Evolutionary conservation across 495 filamentous ascomycete genomes (phyloP), one percentile per base, ranked within the genome.

Genomic region (Penicillium salamii): DNA sequence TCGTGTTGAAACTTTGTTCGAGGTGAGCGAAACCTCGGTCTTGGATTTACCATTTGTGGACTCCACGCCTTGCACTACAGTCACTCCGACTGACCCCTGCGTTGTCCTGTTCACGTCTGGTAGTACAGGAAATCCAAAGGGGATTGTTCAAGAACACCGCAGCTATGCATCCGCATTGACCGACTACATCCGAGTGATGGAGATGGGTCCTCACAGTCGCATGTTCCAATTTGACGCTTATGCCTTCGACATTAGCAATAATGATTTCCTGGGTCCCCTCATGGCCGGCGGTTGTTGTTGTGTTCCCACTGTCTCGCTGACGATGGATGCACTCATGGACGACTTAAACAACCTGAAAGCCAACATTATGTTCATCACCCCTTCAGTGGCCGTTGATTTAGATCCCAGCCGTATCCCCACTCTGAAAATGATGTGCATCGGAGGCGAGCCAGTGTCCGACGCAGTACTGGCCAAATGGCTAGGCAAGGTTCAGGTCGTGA

Each of bases 121-220:
- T 5, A 69, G 62, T 14, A 78, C 74, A 0, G 73, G 73, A 1
- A 66, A 55, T 4, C 74, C 74, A 7, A 78, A 78, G 49, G 79
- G 75, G 0, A 72, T 79, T 7, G 58, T 79, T 2, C 62, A 77
- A n/a, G 61, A 67, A 17, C 79, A 83, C 44, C 58, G 60, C 6
- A 62, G 63, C 11, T 66, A 74, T 8, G 58, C 62, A 4, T 70
- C 57, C 3, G 55, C 58, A 3, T 15, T 63, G 11, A 37, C 39
- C 0, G 60, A 62, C n/a, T 59, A 68, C 23, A 50, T 48, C 7
- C 43, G 35, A 2, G 52, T 51, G 2, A 40, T 61, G 26, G 52
- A 40, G 0, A 47, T 69, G 18, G 55, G 48, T 0, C 40, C 45
- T 0, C 46, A 57, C 7, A 53, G 48, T 1, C 67, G 76, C 5